A percentile compares a stretch with the other conserved stretches of the same genome.
phyloP scores from a whole-genome alignment of 495 filamentous ascomycete species.

The Acidiella bohemica region DNA sequence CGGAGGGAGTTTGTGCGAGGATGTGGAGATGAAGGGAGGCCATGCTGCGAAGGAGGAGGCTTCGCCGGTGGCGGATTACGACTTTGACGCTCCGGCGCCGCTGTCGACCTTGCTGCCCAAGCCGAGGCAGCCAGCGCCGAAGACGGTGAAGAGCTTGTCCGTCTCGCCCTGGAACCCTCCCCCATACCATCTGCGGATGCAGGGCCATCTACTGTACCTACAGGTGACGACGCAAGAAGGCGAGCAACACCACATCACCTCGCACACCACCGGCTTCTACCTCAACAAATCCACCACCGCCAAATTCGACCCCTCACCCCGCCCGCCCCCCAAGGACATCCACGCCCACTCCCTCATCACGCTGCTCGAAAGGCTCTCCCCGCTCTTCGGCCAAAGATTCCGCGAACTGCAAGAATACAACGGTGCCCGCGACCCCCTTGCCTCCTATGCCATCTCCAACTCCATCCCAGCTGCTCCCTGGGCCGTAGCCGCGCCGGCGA shows the following conservation, averaged over 20 bases:
- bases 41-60: constrained; percentile 10
- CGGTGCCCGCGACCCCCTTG: constrained; percentile 69
- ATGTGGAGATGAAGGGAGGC: constrained; percentile 31
- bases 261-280: constrained; percentile 87
- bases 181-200: constrained; percentile 76
- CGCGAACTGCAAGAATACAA: constrained; percentile 63
- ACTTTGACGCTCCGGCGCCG: constrained; percentile 53
- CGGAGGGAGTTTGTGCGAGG: constrained; percentile 79
- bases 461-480: constrained; percentile 84
- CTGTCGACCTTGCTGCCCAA: constrained; percentile 59
- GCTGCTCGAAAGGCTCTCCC: constrained; percentile 63
- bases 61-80: constrained; percentile 42
- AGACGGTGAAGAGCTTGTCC: constrained; percentile 76
- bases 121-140: constrained; percentile 51
- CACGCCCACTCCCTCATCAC: constrained; percentile 76
- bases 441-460: constrained; percentile 90
- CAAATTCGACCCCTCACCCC: constrained; percentile 84
- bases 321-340: constrained; percentile 50
- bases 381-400: constrained; percentile 65
- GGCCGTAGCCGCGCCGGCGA: constrained; percentile 55
- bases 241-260: constrained; percentile 84
- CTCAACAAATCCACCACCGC: constrained; percentile 82
- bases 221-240: constrained; percentile 78
- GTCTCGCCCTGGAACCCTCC: constrained; percentile 94
- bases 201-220: constrained; percentile 88